A percentile compares a stretch with the other conserved stretches of the same genome.
These are phyloP conservation scores for Daldinia vernicosa DNA, from an alignment of 495 filamentous ascomycete genomes.

Conservation along the genomic window DNA sequence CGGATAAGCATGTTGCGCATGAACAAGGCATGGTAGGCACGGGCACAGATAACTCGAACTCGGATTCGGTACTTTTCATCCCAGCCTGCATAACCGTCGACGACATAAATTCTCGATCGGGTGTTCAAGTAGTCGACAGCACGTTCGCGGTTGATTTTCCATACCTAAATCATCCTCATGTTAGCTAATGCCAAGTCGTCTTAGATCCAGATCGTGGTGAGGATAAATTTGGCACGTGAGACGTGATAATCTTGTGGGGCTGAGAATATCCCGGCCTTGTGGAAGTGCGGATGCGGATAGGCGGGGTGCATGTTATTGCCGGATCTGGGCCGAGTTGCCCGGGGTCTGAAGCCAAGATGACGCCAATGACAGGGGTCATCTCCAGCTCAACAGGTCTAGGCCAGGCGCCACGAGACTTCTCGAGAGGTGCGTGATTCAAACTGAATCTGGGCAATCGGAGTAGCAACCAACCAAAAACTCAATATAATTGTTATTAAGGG, in stretches of 20 bases:
- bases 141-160: constrained; percentile 99
- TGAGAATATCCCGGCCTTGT: constrained; percentile 25
- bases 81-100: constrained; percentile 98
- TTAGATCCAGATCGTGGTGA: constrained; percentile 36
- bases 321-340: constrained; percentile 35
- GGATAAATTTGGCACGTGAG: constrained; percentile 38
- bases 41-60: constrained; percentile 97
- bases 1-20: constrained; percentile 99
- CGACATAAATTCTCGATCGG: constrained; percentile 96
- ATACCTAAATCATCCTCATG: constrained; percentile 70
- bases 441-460: constrained; percentile 15
- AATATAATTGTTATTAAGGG: constrained; percentile 1
- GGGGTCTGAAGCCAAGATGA: constrained; percentile 37
- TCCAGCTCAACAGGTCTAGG: constrained; percentile 25
- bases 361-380: constrained; percentile 46
- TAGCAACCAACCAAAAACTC: constrained; percentile 2
- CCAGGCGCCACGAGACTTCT: constrained; percentile 25
- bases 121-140: constrained; percentile 99
- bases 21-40: constrained; percentile 99
- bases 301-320: constrained; percentile 50
- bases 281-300: constrained; percentile 26
- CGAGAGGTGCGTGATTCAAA: constrained; percentile 22
- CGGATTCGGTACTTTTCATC: constrained; percentile 97
- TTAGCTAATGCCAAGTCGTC: constrained; percentile 7
- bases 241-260: constrained; percentile 33